A percentile compares a stretch with the other conserved stretches of the same genome.
phyloP scores from a whole-genome alignment of 2,329 filamentous ascomycete genomes.

The Ceratocystis eucalypticola region DNA sequence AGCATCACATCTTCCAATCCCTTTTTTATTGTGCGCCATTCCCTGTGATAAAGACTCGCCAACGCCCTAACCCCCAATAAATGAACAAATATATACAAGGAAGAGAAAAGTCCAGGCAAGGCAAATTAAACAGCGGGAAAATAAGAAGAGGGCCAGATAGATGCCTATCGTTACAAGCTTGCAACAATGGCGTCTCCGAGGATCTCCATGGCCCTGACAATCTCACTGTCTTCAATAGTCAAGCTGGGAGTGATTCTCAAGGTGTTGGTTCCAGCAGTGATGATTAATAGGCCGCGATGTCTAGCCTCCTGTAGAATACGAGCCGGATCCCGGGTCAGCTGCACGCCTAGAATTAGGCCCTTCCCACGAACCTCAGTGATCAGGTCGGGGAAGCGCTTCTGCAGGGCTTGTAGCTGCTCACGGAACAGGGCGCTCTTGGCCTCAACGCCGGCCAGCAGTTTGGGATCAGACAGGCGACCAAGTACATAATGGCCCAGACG shows the following conservation, averaged over 20 bases:
- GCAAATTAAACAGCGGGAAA: constrained; percentile 1
- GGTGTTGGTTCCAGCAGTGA: constrained; percentile 87
- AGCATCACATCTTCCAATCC: background rate
- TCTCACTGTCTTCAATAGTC: constrained; percentile 66
- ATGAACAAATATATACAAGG: constrained; percentile 9
- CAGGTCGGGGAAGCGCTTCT: constrained; percentile 46
- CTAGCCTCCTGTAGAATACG: constrained; percentile 71
- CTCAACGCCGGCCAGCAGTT: constrained; percentile 55
- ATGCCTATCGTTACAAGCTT: constrained; percentile 25
- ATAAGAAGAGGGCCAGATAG: background rate
- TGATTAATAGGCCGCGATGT: constrained; percentile 75
- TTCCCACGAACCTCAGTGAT: constrained; percentile 68
- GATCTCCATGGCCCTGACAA: constrained; percentile 62
- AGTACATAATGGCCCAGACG: constrained; percentile 80
- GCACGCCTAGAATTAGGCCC: constrained; percentile 76
- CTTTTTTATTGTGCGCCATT: background rate
- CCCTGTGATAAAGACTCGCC: background rate
- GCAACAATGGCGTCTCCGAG: constrained; percentile 51
- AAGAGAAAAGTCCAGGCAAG: background rate
- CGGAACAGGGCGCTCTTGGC: constrained; percentile 46
- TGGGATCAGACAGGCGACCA: constrained; percentile 54
- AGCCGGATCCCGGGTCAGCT: constrained; percentile 60
- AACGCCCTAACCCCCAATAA: constrained; percentile 3
- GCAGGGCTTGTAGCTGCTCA: constrained; percentile 35
- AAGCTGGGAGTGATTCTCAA: constrained; percentile 83